phyloP scores from a whole-genome alignment of 495 filamentous ascomycete species.

The Amphirosellinia nigrospora region DNA sequence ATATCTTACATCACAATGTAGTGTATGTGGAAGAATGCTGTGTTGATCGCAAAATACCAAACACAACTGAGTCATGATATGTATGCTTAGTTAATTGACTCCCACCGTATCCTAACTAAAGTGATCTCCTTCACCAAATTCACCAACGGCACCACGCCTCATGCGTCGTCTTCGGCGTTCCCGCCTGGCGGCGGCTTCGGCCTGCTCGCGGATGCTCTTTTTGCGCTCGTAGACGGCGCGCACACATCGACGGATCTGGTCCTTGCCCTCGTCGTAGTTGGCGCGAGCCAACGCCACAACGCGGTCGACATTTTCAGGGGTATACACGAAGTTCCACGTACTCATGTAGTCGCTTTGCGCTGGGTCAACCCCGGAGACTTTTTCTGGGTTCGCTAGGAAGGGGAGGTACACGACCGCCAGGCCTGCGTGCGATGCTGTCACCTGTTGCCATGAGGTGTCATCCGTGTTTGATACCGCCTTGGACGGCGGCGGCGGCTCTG shows the following conservation, averaged over 20 bases:
- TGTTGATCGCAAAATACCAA: background rate
- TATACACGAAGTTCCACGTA: constrained; percentile 98
- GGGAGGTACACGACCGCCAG: constrained; percentile 92
- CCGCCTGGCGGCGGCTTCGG: constrained; percentile 57
- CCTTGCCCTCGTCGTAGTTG: constrained; percentile 82
- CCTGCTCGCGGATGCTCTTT: constrained; percentile 68
- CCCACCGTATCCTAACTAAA: constrained; percentile 45
- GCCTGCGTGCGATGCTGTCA: constrained; percentile 79
- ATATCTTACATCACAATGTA: background rate
- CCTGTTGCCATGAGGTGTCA: constrained; percentile 67
- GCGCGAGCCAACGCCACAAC: constrained; percentile 81
- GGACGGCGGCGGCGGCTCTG: constrained; percentile 65
- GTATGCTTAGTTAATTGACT: background rate
- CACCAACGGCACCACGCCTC: constrained; percentile 48
- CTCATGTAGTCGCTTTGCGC: constrained; percentile 81
- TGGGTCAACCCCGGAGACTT: constrained; percentile 80
- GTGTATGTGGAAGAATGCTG: background rate
- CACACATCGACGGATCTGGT: constrained; percentile 77
- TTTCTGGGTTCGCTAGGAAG: constrained; percentile 74
- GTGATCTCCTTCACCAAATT: constrained; percentile 55
- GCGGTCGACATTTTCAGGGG: constrained; percentile 80
- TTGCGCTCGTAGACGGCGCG: constrained; percentile 93
- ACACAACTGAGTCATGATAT: background rate
- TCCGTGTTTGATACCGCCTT: constrained; percentile 62
- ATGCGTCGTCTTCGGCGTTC: constrained; percentile 53